Evolutionary conservation across 495 filamentous ascomycete genomes (phyloP).

Genomic region (Podospora tetraspora): DNA sequence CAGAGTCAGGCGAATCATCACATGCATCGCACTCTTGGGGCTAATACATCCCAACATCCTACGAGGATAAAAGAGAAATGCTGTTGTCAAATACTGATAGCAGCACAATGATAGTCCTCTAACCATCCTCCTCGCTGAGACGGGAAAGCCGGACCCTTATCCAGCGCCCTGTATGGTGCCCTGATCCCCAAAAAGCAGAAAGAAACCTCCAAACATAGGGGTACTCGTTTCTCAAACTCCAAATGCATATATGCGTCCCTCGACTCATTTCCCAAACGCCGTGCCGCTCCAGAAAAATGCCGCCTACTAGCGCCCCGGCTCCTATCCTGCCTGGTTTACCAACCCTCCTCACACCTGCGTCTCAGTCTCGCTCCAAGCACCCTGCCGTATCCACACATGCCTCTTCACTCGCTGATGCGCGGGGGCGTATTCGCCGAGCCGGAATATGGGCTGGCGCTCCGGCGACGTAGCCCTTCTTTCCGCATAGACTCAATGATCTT

Average conservation of each 20-base stretch:
- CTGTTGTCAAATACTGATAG: background rate
- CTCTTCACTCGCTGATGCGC: slow-evolving; percentile 30
- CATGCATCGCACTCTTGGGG: background rate
- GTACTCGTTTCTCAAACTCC: background rate
- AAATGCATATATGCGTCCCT: background rate
- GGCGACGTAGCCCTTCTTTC: slow-evolving; percentile 73
- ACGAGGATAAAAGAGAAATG: background rate
- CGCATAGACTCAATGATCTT: slow-evolving; percentile 75
- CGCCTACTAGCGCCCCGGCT: background rate
- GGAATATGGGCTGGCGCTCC: slow-evolving; percentile 33
- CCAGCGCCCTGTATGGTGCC: background rate
- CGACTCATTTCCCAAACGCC: background rate
- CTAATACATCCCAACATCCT: background rate
- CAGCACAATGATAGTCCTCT: background rate
- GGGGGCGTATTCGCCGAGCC: slow-evolving; percentile 28
- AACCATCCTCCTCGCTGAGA: background rate
- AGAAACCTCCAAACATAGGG: background rate
- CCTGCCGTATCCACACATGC: background rate
- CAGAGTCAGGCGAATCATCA: background rate
- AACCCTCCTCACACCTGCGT: background rate
- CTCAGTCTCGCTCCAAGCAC: background rate
- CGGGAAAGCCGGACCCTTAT: background rate
- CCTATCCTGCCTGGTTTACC: background rate
- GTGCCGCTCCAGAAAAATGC: background rate
- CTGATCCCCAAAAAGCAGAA: background rate